Evolutionary conservation across 225 moss, liverwort and hornwort species (phyloP).

Genomic region (Marchantia paleacea): DNA sequence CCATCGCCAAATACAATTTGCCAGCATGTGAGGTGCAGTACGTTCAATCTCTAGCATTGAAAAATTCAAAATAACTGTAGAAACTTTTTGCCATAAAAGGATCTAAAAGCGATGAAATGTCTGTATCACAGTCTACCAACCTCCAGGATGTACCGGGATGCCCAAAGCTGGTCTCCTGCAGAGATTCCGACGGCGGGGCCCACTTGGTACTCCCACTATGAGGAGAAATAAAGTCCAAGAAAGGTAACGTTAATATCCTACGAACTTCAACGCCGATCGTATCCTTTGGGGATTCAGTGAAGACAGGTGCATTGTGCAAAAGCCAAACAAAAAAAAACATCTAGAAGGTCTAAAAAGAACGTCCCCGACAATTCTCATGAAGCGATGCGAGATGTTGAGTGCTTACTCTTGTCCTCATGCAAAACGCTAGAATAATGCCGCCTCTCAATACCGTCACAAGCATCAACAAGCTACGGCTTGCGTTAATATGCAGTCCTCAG

Average conservation of each 20-base stretch:
- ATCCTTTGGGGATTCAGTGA: no score
- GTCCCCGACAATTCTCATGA: no score
- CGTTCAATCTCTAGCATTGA: not conserved
- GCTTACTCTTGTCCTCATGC: no score
- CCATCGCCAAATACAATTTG: not conserved
- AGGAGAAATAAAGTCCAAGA: not conserved
- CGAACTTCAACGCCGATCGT: no score
- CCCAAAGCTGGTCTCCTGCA: constrained; percentile 43
- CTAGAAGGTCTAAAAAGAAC: no score
- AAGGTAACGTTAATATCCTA: not conserved
- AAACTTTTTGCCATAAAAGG: not conserved
- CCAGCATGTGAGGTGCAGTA: not conserved
- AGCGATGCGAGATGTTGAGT: no score
- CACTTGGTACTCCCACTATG: constrained; percentile 63
- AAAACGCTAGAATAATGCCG: no score
- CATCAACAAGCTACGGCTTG: no score
- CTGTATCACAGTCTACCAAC: constrained; percentile 3
- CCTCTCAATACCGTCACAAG: no score
- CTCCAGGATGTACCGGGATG: constrained; percentile 54
- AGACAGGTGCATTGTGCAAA: no score
- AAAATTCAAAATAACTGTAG: not conserved
- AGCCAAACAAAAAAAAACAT: no score
- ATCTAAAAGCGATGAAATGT: not conserved
- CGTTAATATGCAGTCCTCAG: no score
- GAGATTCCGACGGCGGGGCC: constrained; percentile 48